Conservation (phyloP, 805 yeast species). For the Ogataea thermomethanolica region DNA sequence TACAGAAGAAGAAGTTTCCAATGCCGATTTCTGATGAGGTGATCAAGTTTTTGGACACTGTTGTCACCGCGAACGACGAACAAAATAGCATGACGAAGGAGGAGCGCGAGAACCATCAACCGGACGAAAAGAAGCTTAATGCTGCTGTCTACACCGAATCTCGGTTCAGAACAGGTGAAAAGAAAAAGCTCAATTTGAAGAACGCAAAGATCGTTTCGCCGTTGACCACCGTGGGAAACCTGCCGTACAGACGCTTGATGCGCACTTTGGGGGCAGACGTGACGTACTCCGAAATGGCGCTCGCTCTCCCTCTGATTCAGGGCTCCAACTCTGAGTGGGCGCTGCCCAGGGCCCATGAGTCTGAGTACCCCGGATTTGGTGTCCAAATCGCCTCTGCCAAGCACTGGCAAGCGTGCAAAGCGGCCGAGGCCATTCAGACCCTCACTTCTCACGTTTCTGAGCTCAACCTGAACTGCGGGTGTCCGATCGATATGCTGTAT, state of each 20-base stretch:
- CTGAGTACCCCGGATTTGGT: conserved; percentile 87
- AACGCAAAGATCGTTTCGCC: conserved; percentile 90
- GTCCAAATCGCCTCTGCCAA: conserved; percentile 90
- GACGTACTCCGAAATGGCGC: conserved; percentile 95
- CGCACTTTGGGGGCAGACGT: conserved; percentile 85
- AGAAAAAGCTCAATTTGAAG: conserved; percentile 64
- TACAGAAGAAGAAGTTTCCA: conserved; percentile 61
- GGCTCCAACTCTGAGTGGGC: conserved; percentile 98
- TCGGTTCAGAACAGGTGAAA: conserved; percentile 74
- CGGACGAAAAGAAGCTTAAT: conserved; percentile 32
- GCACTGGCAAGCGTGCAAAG: conserved; percentile 91
- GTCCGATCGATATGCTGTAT: conserved; percentile 94
- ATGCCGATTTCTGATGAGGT: conserved; percentile 56
- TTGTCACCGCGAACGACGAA: conserved; percentile 41
- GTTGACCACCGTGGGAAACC: conserved; percentile 93
- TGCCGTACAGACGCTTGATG: conserved; percentile 94
- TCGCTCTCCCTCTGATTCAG: conserved; percentile 77
- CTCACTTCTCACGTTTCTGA: conserved; percentile 66
- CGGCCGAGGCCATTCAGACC: conserved; percentile 72
- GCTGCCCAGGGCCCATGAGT: conserved; percentile 77
- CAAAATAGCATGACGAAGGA: conserved; percentile 34
- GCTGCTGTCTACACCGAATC: conserved; percentile 66
- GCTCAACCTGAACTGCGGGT: conserved; percentile 90
- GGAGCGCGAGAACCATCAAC: conserved; percentile 25
- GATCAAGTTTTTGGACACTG: conserved; percentile 61